Percentiles rank a stretch among this genome's conserved stretches.
Conservation (phyloP, 73 alveolate genomes). For the Blepharisma japonicum region DNA sequence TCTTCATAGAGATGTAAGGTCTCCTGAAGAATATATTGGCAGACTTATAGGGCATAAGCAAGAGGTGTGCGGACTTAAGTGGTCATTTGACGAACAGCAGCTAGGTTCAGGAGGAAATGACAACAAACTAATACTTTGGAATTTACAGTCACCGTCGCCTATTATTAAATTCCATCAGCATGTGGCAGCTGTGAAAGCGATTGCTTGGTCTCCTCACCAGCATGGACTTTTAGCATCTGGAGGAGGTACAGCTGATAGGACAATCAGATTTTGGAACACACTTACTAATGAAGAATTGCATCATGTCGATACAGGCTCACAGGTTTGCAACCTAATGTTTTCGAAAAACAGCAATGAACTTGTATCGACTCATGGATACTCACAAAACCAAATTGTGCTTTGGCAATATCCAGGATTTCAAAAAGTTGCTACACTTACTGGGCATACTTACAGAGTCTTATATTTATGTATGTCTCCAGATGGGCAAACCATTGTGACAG, state of each 20-base stretch:
- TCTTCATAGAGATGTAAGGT: slow-evolving; percentile 87
- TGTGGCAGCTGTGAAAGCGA: slow-evolving; percentile 99
- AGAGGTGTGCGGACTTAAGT: slow-evolving; percentile 99
- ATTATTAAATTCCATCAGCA: slow-evolving; percentile 81
- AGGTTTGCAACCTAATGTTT: slow-evolving; percentile 96
- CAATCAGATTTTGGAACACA: slow-evolving; percentile 98
- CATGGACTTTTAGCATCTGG: slow-evolving; percentile 97
- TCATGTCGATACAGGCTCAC: slow-evolving; percentile 94
- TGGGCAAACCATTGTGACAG: slow-evolving; percentile 93
- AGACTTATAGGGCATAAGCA: slow-evolving; percentile 17
- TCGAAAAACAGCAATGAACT: slow-evolving; percentile 90
- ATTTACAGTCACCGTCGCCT: slow-evolving; percentile 74
- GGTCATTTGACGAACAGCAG: slow-evolving; percentile 96
- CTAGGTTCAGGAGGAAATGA: slow-evolving; percentile 99
- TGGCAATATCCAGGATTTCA: slow-evolving; percentile 70
- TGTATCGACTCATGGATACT: slow-evolving; percentile 90
- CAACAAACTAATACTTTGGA: slow-evolving; percentile 96
- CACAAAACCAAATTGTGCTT: slow-evolving; percentile 63
- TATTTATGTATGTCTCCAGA: slow-evolving; percentile 97
- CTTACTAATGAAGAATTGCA: slow-evolving; percentile 61
- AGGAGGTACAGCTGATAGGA: slow-evolving; percentile 99
- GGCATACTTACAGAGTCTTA: slow-evolving; percentile 97
- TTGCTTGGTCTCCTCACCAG: slow-evolving; percentile 99
- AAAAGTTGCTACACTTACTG: slow-evolving; percentile 76
- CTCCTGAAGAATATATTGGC: slow-evolving; percentile 39